phyloP scores from a whole-genome alignment of 2,329 filamentous ascomycete species.

The Chaetomium globosum region DNA sequence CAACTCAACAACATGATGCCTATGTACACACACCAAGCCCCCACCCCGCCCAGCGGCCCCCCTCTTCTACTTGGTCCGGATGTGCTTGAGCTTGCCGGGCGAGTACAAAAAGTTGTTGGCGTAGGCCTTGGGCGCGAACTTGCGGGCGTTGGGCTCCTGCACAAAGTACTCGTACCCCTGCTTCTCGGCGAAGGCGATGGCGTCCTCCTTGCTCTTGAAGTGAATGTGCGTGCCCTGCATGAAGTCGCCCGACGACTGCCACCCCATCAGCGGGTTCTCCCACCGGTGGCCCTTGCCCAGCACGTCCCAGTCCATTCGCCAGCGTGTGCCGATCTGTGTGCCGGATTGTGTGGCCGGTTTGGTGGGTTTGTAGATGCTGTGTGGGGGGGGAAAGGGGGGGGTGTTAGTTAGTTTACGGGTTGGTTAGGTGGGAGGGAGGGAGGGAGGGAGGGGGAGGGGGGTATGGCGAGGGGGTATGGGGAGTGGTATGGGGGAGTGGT shows the following conservation, averaged over 20 bases:
- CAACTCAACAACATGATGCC: background rate
- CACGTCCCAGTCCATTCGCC: slow-evolving; percentile 99
- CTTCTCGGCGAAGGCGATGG: slow-evolving; percentile 94
- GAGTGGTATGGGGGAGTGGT: too few relatives aligned
- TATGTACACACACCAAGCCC: slow-evolving; percentile 23
- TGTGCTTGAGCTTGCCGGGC: slow-evolving; percentile 82
- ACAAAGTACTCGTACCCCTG: slow-evolving; percentile 99
- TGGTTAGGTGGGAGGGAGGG: background rate
- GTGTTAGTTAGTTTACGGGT: slow-evolving; percentile 3
- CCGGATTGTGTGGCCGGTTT: slow-evolving; percentile 98
- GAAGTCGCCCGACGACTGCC: slow-evolving; percentile 92
- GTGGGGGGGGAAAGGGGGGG: background rate
- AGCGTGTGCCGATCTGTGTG: slow-evolving; percentile 78
- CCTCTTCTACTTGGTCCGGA: slow-evolving; percentile 71
- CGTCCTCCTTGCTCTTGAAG: slow-evolving; percentile 93
- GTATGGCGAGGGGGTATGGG: background rate
- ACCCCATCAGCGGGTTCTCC: slow-evolving; percentile 98
- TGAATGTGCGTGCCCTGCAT: slow-evolving; percentile 93
- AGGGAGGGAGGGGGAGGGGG: too few relatives aligned
- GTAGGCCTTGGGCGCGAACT: slow-evolving; percentile 88
- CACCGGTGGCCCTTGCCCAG: slow-evolving; percentile 89
- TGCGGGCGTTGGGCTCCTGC: slow-evolving; percentile 90
- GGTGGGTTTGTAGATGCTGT: slow-evolving; percentile 84
- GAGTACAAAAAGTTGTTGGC: slow-evolving; percentile 94
- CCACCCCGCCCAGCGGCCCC: background rate